Evolutionary conservation across 2,329 filamentous ascomycete genomes (phyloP), one percentile per base, ranked within the genome.

Genomic region (Bipolaris cookei): DNA sequence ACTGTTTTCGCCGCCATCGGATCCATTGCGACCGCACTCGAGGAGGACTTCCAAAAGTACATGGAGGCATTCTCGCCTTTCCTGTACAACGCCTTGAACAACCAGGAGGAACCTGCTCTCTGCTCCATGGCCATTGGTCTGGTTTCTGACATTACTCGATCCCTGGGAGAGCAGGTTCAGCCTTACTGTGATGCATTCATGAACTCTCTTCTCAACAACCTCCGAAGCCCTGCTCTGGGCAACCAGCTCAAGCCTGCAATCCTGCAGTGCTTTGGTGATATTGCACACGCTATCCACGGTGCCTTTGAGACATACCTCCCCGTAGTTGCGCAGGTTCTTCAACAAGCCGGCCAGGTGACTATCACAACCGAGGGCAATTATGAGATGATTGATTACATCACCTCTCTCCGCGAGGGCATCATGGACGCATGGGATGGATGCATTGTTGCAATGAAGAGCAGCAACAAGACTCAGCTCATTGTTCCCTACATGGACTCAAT

Each of bases 341-440:
- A 97, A 78, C 94, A 98, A 77, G 95, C 95, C 54, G 90, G 92
- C 16, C 88, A 85, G 42, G 92, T 99, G 54, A 90, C 88, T 30
- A 86, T 91, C 39, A 87, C 87, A 54, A 84, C 88, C 25, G 92
- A 97, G 65, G 88, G 90, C 57, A 90, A 90, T 48, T 95, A 93
- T 69, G 95, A 99, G 79, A 96, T 98, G 90, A 89, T 93, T 56
- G 94, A 98, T 78, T 99, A 99, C 75, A 89, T 99, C 67, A 87
- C 96, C 63, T 97, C 93, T 18, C 85, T 99, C 46, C 89, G 95
- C 51, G 96, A 99, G 76, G 95, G 94, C 67, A 98, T 99, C 66
- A 97, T 98, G 89, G 95, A 99, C 83, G 95, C 95, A 32, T 99
- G 96, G 93, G 92, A 93, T 70, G 95, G 95, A 66, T 95, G 97